Conservation (phyloP, 108 stramenopile species). For the Cyclotella kingstonii region DNA sequence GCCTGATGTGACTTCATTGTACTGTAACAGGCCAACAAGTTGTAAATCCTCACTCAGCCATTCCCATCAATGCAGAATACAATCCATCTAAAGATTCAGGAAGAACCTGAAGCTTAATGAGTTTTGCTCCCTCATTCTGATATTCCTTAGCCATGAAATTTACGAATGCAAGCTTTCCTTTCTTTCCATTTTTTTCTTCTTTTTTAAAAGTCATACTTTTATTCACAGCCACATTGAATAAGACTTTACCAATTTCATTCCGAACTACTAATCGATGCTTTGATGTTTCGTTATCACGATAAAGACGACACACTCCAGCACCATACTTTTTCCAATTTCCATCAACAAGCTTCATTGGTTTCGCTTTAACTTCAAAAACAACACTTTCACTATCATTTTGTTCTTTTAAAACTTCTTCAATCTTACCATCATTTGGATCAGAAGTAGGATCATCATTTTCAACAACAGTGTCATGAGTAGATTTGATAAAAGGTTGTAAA, state of each 20-base stretch:
- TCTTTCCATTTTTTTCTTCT: slow-evolving; percentile 5
- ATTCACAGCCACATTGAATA: slow-evolving; percentile 31
- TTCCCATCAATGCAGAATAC: not conserved
- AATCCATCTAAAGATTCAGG: not conserved
- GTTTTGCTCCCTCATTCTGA: no score
- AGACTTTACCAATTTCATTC: slow-evolving; percentile 35
- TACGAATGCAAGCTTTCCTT: slow-evolving; percentile 10
- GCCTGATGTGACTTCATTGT: not conserved
- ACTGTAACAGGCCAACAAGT: not conserved
- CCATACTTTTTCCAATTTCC: slow-evolving; percentile 31
- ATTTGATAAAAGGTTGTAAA: not conserved
- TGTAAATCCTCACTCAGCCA: slow-evolving; percentile 1
- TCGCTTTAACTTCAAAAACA: slow-evolving; percentile 33
- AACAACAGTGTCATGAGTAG: not conserved
- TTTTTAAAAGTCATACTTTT: slow-evolving; percentile 12
- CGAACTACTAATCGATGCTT: slow-evolving; percentile 39
- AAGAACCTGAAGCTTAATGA: no score
- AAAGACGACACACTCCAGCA: slow-evolving; percentile 29
- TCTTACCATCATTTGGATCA: slow-evolving; percentile 42
- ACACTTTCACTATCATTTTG: slow-evolving; percentile 34
- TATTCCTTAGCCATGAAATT: slow-evolving; percentile 3
- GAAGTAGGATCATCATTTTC: slow-evolving; percentile 42
- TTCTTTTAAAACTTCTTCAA: slow-evolving; percentile 26
- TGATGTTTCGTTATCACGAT: slow-evolving; percentile 27
- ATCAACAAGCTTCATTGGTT: slow-evolving; percentile 21